Conservation (phyloP, 345 rosid genomes). For the Corymbia maculata region DNA sequence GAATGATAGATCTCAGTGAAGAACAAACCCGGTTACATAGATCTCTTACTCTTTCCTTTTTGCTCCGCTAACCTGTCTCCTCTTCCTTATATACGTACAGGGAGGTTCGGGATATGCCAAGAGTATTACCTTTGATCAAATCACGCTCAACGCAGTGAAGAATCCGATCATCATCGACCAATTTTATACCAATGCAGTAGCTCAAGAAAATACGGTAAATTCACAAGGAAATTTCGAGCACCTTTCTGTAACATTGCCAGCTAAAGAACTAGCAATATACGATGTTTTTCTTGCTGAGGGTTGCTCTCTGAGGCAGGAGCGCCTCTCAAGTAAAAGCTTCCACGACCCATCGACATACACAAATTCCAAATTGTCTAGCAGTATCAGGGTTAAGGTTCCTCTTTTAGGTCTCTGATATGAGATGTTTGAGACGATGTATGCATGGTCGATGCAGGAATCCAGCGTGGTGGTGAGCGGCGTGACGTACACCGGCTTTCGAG, state of each 20-base stretch:
- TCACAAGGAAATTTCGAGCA: neutral
- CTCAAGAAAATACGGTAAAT: neutral
- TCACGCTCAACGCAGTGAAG: neutral
- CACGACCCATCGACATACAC: neutral
- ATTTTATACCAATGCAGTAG: neutral
- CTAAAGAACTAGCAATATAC: neutral
- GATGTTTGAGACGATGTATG: neutral
- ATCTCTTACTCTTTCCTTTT: neutral
- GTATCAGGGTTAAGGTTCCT: neutral
- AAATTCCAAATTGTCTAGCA: neutral
- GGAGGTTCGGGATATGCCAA: constrained; percentile 17
- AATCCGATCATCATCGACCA: constrained; percentile 28
- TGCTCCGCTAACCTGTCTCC: neutral
- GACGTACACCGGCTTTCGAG: constrained; percentile 1
- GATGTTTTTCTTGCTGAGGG: neutral
- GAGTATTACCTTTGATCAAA: constrained; percentile 7
- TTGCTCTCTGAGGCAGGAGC: neutral
- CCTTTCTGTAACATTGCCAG: no score
- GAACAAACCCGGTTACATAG: neutral
- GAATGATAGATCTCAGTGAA: neutral
- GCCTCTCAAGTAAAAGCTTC: neutral
- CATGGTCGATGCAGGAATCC: neutral
- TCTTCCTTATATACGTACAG: neutral
- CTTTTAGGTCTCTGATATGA: neutral
- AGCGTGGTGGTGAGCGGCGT: constrained; percentile 5